These are phyloP conservation scores for Globisporangium sylvaticum DNA, from an alignment of 352 stramenopile species.

Conservation along the genomic window DNA sequence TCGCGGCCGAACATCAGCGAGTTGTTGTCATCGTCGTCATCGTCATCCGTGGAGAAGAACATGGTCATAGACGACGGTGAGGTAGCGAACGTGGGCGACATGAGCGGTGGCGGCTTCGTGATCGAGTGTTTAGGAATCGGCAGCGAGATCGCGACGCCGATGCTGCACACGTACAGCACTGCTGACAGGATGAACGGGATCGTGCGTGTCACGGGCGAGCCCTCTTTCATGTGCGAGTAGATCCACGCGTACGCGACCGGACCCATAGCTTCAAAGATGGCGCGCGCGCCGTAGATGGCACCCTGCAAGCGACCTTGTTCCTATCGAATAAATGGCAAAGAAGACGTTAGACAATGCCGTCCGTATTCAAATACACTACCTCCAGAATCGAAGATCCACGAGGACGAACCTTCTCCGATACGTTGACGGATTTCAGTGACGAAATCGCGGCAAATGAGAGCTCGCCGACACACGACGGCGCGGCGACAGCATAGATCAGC, in stretches of 20 bases:
- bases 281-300: conserved; percentile 62
- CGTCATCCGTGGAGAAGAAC: conserved; percentile 48
- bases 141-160: conserved; percentile 46
- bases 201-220: conserved; percentile 38
- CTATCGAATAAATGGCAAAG: conserved; percentile 12
- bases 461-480: conserved; percentile 47
- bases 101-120: conserved; percentile 23
- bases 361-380: background rate
- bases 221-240: conserved; percentile 47
- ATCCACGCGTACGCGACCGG: conserved; percentile 54
- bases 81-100: conserved; percentile 39
- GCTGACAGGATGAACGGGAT: conserved; percentile 60
- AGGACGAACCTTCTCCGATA: conserved; percentile 38
- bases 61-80: conserved; percentile 42
- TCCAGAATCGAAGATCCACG: background rate
- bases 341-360: background rate
- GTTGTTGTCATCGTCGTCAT: conserved; percentile 25
- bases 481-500: conserved; percentile 46
- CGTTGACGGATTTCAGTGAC: conserved; percentile 61
- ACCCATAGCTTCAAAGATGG: conserved; percentile 55
- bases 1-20: conserved; percentile 20
- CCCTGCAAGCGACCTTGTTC: conserved; percentile 76
- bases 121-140: conserved; percentile 21
- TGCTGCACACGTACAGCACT: conserved; percentile 41
- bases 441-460: conserved; percentile 68